These are phyloP conservation scores for Blastobotrys terrestris DNA, from an alignment of 805 yeast genomes.

Conservation along the genomic window DNA sequence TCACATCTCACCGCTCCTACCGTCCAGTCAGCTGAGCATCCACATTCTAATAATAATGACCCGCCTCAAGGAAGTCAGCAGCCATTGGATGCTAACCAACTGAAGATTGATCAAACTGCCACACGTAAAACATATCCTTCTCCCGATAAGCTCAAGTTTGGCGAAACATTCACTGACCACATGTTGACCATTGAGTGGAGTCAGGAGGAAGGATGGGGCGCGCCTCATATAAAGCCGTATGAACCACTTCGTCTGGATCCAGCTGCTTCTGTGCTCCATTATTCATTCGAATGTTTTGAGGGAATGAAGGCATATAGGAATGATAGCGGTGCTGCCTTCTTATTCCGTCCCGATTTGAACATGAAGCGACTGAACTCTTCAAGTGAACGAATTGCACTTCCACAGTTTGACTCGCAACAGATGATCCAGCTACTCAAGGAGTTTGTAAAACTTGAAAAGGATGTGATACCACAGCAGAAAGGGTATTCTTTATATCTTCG, in stretches of 20 bases:
- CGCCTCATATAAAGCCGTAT: constrained; percentile 70
- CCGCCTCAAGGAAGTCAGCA: background rate
- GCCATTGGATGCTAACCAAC: constrained; percentile 43
- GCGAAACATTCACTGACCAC: constrained; percentile 52
- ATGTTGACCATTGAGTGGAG: constrained; percentile 76
- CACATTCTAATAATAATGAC: too few species aligned
- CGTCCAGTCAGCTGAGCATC: too few species aligned
- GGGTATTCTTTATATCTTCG: constrained; percentile 38
- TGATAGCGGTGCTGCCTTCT: constrained; percentile 16
- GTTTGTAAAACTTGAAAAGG: constrained; percentile 38
- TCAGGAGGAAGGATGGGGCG: constrained; percentile 59
- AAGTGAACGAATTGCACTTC: constrained; percentile 43
- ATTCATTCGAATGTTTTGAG: constrained; percentile 77
- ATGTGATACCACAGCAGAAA: constrained; percentile 39
- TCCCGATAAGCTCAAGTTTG: constrained; percentile 61
- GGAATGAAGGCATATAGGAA: constrained; percentile 73
- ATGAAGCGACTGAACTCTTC: constrained; percentile 46
- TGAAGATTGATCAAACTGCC: constrained; percentile 42
- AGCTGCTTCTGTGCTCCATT: constrained; percentile 73
- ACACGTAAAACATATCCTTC: constrained; percentile 51
- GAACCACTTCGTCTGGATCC: constrained; percentile 67
- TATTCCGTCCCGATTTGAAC: constrained; percentile 43
- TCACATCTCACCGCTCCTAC: too few species aligned
- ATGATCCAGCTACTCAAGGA: constrained; percentile 39
- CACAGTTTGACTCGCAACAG: constrained; percentile 42